Evolutionary conservation across 164 flowering plant species (phyloP).

Genomic region (Liriodendron chinense): DNA sequence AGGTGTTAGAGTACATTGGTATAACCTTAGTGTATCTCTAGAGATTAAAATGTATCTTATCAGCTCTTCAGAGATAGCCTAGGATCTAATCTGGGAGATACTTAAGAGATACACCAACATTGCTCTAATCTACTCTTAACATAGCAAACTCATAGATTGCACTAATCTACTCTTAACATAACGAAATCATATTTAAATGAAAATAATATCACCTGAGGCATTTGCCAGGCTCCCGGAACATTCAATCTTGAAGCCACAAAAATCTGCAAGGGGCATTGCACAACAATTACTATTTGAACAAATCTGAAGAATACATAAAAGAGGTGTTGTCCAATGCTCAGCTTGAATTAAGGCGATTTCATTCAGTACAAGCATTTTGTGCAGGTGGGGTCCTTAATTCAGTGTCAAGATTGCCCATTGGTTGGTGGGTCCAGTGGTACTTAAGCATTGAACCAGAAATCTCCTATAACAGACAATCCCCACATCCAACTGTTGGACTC

Average conservation of each 20-base stretch:
- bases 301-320: not conserved
- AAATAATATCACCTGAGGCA: conserved; percentile 73
- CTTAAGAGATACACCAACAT: too few relatives aligned
- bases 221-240: conserved; percentile 99
- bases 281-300: not conserved
- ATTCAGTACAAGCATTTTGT: not conserved
- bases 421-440: not conserved
- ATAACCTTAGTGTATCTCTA: too few relatives aligned
- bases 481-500: not conserved
- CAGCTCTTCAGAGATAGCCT: too few relatives aligned
- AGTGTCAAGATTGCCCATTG: not conserved
- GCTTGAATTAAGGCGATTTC: not conserved
- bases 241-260: conserved; percentile 94
- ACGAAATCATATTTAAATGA: not conserved
- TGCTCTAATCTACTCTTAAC: too few relatives aligned
- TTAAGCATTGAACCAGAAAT: not conserved
- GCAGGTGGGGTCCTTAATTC: not conserved
- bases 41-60: too few relatives aligned
- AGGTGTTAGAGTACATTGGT: too few relatives aligned
- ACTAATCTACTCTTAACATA: too few relatives aligned
- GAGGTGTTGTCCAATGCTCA: not conserved
- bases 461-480: not conserved
- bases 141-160: not conserved
- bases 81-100: too few relatives aligned
- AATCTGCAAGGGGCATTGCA: conserved; percentile 45